phyloP scores from a whole-genome alignment of 495 filamentous ascomycete genomes.

The Neurospora intermedia region DNA sequence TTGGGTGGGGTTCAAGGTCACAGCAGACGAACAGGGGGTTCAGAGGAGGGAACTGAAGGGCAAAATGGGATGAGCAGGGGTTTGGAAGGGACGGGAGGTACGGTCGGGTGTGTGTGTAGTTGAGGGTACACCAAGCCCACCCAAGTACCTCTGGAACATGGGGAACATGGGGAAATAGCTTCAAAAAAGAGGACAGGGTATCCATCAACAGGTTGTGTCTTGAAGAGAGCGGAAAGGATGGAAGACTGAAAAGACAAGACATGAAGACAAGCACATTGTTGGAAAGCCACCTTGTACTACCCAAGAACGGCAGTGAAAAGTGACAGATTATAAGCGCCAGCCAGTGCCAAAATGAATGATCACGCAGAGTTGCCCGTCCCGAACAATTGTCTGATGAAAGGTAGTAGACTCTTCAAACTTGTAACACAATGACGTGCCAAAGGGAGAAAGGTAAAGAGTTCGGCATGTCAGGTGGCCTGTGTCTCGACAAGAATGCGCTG shows the following conservation, averaged over 20 bases:
- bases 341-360: not conserved
- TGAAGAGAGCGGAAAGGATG: not conserved
- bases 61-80: not conserved
- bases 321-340: not conserved
- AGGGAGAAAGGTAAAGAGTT: not conserved
- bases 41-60: not conserved
- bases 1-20: constrained; percentile 16
- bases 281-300: not conserved
- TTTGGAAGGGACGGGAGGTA: not conserved
- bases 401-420: not conserved
- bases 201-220: not conserved
- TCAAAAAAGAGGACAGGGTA: not conserved
- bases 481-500: not conserved
- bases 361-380: not conserved
- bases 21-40: not conserved
- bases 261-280: not conserved
- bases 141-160: not conserved
- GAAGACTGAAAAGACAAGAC: not conserved
- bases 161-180: not conserved
- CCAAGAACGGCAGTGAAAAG: not conserved
- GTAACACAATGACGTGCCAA: not conserved
- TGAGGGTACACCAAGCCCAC: not conserved
- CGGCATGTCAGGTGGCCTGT: not conserved
- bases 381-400: not conserved
- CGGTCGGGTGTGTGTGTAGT: not conserved